Percentiles rank a stretch among this genome's conserved stretches.
Evolutionary conservation across 352 stramenopile genomes (phyloP).

Genomic region (Phytophthora ramorum): DNA sequence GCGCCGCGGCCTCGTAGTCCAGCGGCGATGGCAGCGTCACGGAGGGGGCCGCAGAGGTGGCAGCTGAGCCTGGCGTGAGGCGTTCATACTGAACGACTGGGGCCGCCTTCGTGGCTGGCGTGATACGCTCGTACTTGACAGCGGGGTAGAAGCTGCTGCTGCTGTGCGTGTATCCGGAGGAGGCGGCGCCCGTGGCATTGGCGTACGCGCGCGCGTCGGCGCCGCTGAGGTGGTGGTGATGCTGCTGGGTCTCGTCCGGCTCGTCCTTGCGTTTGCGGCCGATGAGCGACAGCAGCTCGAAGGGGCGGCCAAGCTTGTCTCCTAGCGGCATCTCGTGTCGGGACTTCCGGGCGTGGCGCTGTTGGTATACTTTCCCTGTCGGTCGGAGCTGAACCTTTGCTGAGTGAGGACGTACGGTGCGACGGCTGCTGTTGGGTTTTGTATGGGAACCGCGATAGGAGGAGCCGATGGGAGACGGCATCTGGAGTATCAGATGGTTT

Average conservation of each 20-base stretch:
- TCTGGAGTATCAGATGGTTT: neutral
- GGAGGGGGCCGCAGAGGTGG: neutral
- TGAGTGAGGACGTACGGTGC: neutral
- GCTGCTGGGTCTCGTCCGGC: slow-evolving; percentile 1
- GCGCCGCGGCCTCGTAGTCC: slow-evolving; percentile 48
- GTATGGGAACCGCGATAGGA: neutral
- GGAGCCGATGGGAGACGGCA: neutral
- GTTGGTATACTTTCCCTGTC: too few species aligned
- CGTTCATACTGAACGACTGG: slow-evolving; percentile 60
- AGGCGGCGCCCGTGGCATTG: slow-evolving; percentile 32
- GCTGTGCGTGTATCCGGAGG: slow-evolving; percentile 20
- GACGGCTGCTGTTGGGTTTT: neutral
- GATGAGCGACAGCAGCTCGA: slow-evolving; percentile 72
- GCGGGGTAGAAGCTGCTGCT: slow-evolving; percentile 40
- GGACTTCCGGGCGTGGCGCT: neutral
- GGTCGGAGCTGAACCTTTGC: neutral
- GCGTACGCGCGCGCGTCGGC: slow-evolving; percentile 34
- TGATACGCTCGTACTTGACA: slow-evolving; percentile 62
- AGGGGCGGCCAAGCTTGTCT: slow-evolving; percentile 62
- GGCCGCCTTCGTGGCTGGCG: slow-evolving; percentile 25
- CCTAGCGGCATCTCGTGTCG: slow-evolving; percentile 49
- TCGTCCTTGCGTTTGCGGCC: slow-evolving; percentile 69
- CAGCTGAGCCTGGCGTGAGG: slow-evolving; percentile 44
- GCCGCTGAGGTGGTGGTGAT: slow-evolving; percentile 21
- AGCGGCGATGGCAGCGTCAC: slow-evolving; percentile 38